Evolutionary conservation across 768 basidiomycete species (phyloP), one percentile per base, ranked within the genome.

Genomic region (Kwoniella dejecticola): DNA sequence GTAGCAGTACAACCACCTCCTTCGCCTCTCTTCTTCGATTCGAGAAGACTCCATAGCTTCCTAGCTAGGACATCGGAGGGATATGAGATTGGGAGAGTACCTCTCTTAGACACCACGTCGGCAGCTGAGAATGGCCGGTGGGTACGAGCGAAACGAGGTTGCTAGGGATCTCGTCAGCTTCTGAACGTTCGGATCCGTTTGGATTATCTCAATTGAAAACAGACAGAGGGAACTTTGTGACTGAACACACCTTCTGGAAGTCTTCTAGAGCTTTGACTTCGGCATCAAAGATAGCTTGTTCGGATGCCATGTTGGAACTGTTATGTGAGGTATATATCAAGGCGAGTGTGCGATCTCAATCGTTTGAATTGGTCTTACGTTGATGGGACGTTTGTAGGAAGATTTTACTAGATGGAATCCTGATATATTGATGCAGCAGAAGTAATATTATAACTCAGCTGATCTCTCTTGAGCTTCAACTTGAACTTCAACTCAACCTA

Each of bases 41-140:
- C 83, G 66, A 99, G 84, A 61, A 88, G 76, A 6, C 77, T 72
- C 83, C 85, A 95, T 36, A 96, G 84, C 80, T 98, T 98, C 84
- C 92, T 90, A 66, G 84, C 94, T 76, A 86, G 85, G 1, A 86
- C 71, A 74, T 91, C 84, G 49, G 93, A 92, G 13, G 95, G 89
- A 79, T 98, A 98, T 45, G 85, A 82, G 66, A 93, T 88, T 10
- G 84, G 83, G 55, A 99, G 80, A 3, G 89, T 91, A 7, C 96
- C 96, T 31, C 95, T 85, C 81, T 98, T 97, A 19, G 89, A 83
- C 63, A 97, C 93, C 70, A 98, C 94, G 63, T 97, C 88, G 23
- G 86, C 87, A 11, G 95, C 92, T 46, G 89, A 88, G 82, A 97
- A 99, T 3, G 93, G 94, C 23, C 96, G 88, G 67, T 84, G 87